A percentile compares a stretch with the other conserved stretches of the same genome.
Conservation (phyloP, 805 yeast species). For the Cephaloascus albidus region DNA sequence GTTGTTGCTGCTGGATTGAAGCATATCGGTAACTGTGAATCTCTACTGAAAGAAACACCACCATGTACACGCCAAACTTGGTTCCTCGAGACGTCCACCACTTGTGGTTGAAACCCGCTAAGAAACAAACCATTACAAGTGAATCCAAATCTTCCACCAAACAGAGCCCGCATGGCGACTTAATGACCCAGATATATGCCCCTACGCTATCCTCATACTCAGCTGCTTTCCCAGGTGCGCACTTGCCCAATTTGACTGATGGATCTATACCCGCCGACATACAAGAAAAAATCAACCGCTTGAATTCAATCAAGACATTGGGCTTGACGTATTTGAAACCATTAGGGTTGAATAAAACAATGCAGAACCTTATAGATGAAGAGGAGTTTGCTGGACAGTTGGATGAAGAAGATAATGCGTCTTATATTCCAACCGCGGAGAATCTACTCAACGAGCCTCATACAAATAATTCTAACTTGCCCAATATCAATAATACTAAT, state of each 20-base stretch:
- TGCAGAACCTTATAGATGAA: slow-evolving; percentile 26
- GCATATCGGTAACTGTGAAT: no score
- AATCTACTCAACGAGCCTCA: slow-evolving; percentile 11
- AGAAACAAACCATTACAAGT: no score
- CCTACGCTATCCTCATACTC: slow-evolving; percentile 51
- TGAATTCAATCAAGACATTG: slow-evolving; percentile 24
- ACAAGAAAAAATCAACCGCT: slow-evolving; percentile 2
- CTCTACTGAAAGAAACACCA: no score
- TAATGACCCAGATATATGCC: slow-evolving; percentile 20
- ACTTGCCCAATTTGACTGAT: slow-evolving; percentile 4
- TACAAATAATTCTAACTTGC: slow-evolving; percentile 1
- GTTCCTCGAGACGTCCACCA: slow-evolving; percentile 35
- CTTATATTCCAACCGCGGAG: slow-evolving; percentile 12
- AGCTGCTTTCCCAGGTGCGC: slow-evolving; percentile 31
- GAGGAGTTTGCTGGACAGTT: slow-evolving; percentile 11
- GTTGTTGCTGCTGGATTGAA: no score
- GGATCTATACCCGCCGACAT: neutral
- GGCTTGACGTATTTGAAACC: slow-evolving; percentile 47
- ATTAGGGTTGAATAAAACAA: slow-evolving; percentile 49
- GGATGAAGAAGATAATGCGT: neutral
- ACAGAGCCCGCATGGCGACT: slow-evolving; percentile 1
- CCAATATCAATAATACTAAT: slow-evolving; percentile 1
- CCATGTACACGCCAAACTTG: slow-evolving; percentile 39
- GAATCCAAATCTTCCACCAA: neutral
- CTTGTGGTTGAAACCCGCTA: slow-evolving; percentile 36